A percentile compares a stretch with the other conserved stretches of the same genome.
Evolutionary conservation across 352 stramenopile genomes (phyloP).

Genomic region (Nothophytophthora sp.): DNA sequence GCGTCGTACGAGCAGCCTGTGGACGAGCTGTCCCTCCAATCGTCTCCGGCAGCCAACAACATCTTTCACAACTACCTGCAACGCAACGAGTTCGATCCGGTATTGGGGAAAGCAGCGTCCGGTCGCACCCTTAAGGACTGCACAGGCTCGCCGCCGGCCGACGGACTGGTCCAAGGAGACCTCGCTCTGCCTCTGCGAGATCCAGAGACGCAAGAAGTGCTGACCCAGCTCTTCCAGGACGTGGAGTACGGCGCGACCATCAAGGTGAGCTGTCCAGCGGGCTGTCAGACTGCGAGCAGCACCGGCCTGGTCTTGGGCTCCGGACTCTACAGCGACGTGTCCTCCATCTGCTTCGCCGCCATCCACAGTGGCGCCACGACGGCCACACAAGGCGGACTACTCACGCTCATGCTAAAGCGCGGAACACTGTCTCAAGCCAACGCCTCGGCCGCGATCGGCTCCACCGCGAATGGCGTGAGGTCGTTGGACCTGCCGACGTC

Average conservation of each 20-base stretch:
- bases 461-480: slow-evolving; percentile 57
- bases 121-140: slow-evolving; percentile 90
- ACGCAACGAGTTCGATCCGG: slow-evolving; percentile 37
- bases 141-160: slow-evolving; percentile 87
- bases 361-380: slow-evolving; percentile 84
- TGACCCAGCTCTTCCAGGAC: slow-evolving; percentile 76
- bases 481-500: slow-evolving; percentile 44
- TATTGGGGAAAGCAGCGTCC: slow-evolving; percentile 47
- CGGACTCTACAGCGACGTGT: slow-evolving; percentile 86
- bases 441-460: slow-evolving; percentile 20
- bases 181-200: slow-evolving; percentile 41
- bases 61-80: slow-evolving; percentile 93
- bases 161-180: slow-evolving; percentile 77
- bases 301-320: slow-evolving; percentile 57
- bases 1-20: slow-evolving; percentile 93
- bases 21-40: slow-evolving; percentile 84
- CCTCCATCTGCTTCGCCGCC: slow-evolving; percentile 91
- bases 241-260: slow-evolving; percentile 87
- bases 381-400: slow-evolving; percentile 39
- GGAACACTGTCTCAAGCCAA: slow-evolving; percentile 23
- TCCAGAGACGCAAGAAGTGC: slow-evolving; percentile 11
- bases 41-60: slow-evolving; percentile 83
- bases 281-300: slow-evolving; percentile 35
- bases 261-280: slow-evolving; percentile 74
- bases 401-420: slow-evolving; percentile 76